phyloP scores from a whole-genome alignment of 305 asterid genomes.

The Solanum chacoense region DNA sequence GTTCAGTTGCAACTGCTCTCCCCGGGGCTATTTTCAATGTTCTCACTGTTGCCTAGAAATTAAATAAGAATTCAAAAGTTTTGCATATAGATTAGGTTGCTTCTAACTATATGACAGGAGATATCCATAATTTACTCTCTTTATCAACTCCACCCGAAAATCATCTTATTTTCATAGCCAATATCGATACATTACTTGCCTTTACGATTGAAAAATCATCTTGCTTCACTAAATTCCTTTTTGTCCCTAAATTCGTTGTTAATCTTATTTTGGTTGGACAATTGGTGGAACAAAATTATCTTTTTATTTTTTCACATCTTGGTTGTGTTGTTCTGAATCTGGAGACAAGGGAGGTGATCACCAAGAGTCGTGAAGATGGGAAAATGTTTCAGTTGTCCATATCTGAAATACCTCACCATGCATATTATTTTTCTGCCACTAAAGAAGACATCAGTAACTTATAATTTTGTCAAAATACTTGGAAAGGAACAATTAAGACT shows the following conservation, averaged over 20 bases:
- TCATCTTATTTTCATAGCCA: neutral
- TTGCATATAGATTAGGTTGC: neutral
- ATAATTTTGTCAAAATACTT: too few relatives aligned
- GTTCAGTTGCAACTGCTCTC: too few relatives aligned
- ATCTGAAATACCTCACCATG: neutral
- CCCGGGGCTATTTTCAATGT: too few relatives aligned
- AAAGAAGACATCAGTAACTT: neutral
- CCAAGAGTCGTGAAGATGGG: neutral
- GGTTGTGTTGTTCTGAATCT: neutral
- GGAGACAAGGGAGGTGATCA: neutral
- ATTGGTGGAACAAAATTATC: neutral
- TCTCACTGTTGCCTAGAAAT: neutral
- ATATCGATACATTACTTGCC: neutral
- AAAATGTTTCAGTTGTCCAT: neutral
- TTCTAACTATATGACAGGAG: neutral
- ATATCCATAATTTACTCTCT: neutral
- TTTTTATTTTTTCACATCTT: neutral
- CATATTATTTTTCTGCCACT: neutral
- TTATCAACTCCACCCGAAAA: neutral
- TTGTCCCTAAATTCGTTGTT: neutral
- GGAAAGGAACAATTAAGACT: too few relatives aligned
- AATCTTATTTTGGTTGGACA: neutral
- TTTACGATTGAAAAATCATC: neutral
- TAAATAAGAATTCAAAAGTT: neutral
- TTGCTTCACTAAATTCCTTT: neutral